phyloP scores from a whole-genome alignment of 2,329 filamentous ascomycete genomes.

The Chaetomiaceae sp. region DNA sequence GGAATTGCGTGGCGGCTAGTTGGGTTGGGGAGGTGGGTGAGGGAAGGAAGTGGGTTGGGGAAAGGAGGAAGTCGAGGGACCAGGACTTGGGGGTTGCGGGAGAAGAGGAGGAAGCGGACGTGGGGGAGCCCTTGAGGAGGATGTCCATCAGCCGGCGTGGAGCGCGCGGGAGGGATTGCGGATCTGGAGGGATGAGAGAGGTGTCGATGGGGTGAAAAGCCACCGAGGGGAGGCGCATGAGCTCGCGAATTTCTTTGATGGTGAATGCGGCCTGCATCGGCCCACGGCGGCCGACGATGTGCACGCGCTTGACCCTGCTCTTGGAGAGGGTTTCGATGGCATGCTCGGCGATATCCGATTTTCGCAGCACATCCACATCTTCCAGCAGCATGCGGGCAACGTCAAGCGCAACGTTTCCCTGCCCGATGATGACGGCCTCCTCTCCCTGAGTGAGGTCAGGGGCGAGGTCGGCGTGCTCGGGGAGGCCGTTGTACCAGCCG shows the following conservation, averaged over 20 bases:
- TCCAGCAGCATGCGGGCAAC: constrained; percentile 82
- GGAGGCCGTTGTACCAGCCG: constrained; percentile 96
- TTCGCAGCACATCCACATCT: constrained; percentile 63
- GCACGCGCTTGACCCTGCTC: constrained; percentile 72
- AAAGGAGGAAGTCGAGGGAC: constrained; percentile 81
- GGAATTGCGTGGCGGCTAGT: constrained; percentile 64
- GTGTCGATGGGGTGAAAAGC: constrained; percentile 64
- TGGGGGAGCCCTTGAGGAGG: constrained; percentile 65
- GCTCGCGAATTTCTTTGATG: constrained; percentile 86
- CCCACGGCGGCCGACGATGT: constrained; percentile 82
- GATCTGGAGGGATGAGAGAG: constrained; percentile 59
- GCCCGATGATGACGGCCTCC: constrained; percentile 81
- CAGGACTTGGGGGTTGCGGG: constrained; percentile 58
- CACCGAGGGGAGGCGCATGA: constrained; percentile 69
- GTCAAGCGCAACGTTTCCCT: constrained; percentile 94
- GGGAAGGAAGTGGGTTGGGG: constrained; percentile 62
- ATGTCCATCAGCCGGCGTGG: constrained; percentile 74
- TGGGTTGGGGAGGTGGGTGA: constrained; percentile 37
- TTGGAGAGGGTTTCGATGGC: constrained; percentile 67
- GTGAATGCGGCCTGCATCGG: constrained; percentile 93
- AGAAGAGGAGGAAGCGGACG: constrained; percentile 29
- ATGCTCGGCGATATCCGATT: constrained; percentile 84
- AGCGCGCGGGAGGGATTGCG: constrained; percentile 66
- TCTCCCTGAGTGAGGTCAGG: constrained; percentile 70
- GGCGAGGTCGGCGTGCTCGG: constrained; percentile 67